phyloP scores from a whole-genome alignment of 2,329 filamentous ascomycete species.

The Phialophora tarda region DNA sequence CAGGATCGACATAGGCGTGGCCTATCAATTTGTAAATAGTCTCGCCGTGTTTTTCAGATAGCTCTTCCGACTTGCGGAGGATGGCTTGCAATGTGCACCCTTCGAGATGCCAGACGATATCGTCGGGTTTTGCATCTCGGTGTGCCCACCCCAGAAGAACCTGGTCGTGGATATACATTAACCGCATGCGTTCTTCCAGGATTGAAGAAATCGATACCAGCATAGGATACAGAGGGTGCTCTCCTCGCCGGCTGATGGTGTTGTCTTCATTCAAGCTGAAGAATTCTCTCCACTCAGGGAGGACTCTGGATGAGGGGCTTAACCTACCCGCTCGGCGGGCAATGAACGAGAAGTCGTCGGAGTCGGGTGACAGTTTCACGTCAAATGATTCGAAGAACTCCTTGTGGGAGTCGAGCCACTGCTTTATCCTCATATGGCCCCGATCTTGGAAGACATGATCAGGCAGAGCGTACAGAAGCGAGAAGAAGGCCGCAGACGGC shows the following conservation, averaged over 20 bases:
- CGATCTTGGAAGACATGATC: slow-evolving; percentile 18
- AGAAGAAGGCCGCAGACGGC: slow-evolving; percentile 23
- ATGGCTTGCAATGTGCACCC: slow-evolving; percentile 31
- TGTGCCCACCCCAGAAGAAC: slow-evolving; percentile 30
- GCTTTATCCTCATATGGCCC: slow-evolving; percentile 11
- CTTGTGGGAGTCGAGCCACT: slow-evolving; percentile 21
- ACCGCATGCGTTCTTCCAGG: slow-evolving; percentile 25
- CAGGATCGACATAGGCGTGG: slow-evolving; percentile 30
- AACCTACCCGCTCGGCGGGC: slow-evolving; percentile 10
- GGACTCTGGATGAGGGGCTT: slow-evolving; percentile 12
- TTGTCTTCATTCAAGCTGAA: slow-evolving; percentile 19
- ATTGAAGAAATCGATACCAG: slow-evolving; percentile 24
- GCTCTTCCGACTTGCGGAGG: slow-evolving; percentile 19
- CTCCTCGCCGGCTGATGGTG: slow-evolving; percentile 19
- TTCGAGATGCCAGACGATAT: slow-evolving; percentile 32
- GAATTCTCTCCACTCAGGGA: slow-evolving; percentile 30
- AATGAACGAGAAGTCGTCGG: slow-evolving; percentile 14
- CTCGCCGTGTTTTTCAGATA: slow-evolving; percentile 14
- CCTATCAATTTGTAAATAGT: slow-evolving; percentile 25
- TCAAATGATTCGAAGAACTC: slow-evolving; percentile 21
- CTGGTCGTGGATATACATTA: slow-evolving; percentile 30
- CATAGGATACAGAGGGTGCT: slow-evolving; percentile 22
- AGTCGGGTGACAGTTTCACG: not conserved
- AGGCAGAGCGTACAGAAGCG: slow-evolving; percentile 26
- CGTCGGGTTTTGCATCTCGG: slow-evolving; percentile 24